Evolutionary conservation across 495 filamentous ascomycete genomes (phyloP), one percentile per base, ranked within the genome.

Genomic region (Penicillium chermesinum): DNA sequence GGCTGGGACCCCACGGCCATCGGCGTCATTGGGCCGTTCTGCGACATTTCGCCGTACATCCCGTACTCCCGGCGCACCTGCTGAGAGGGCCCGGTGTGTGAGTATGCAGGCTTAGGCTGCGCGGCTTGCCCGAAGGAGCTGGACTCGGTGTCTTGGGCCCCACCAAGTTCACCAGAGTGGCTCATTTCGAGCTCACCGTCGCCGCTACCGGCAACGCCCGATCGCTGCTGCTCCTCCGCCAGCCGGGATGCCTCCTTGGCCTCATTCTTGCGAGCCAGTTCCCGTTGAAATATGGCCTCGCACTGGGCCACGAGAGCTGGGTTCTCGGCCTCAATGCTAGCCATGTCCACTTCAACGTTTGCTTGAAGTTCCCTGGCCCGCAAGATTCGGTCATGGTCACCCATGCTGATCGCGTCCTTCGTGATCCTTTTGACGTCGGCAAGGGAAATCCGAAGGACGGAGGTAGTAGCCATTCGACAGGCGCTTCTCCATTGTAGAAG

Each of bases 391-490:
- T 95, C 87, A 48, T 81, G 79, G 53, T 96, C 91, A 3, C 82
- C 84, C 33, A 81, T 64, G 14, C 80, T 78, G 54, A 80, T 84
- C 1, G 90, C 84, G 70, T 98, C 93, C 60, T 88, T 89, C 16
- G 83, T 83, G 3, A 98, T 66, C 36, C 82, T 78, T 57, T 86
- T 84, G 54, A 96, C 83, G 61, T 98, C 93, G 22, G 81, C 80
- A 44, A 93, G 66, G n/a, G 57, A 95, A 98, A 57, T 96, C 90
- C 48, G 80, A 82, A 0, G 90, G 85, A 13, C 89, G 77, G 59
- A 88, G 89, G 67, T 98, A 98, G 64, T 86, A 97, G 15, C 94
- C 93, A 66, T 97, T 96, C 4, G 88, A 89, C 18, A 97, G 75
- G 25, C 93, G 84, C 58, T 93, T 88, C 71, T 98, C 93, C 46